A percentile compares a stretch with the other conserved stretches of the same genome.
Evolutionary conservation across 1,284 basidiomycete species (phyloP).

Genomic region (Malassezia equina): DNA sequence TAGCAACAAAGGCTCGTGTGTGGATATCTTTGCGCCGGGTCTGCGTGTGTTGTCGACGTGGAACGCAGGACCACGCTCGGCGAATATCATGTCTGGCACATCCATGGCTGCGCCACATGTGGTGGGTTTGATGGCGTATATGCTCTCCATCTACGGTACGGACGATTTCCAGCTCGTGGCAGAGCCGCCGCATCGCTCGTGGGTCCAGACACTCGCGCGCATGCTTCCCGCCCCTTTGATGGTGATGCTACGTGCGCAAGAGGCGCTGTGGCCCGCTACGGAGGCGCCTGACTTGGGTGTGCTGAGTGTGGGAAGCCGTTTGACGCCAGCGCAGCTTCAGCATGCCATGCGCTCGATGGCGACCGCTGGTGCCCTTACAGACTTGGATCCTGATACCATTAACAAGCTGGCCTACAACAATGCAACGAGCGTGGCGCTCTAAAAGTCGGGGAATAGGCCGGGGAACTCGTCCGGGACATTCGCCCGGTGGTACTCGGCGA

Average conservation of each 20-base stretch:
- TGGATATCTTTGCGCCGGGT: constrained; percentile 73
- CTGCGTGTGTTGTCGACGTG: constrained; percentile 58
- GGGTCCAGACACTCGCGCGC: constrained; percentile 14
- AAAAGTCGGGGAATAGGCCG: constrained; percentile 43
- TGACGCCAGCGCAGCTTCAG: constrained; percentile 61
- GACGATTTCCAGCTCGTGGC: constrained; percentile 25
- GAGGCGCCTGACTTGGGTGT: constrained; percentile 17
- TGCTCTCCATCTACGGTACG: constrained; percentile 57
- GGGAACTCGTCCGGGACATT: constrained; percentile 36
- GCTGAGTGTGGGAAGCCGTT: constrained; percentile 50
- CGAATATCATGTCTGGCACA: constrained; percentile 61
- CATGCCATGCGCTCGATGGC: constrained; percentile 60
- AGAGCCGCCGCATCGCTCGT: constrained; percentile 23
- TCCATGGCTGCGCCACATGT: constrained; percentile 57
- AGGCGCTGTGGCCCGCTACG: background rate
- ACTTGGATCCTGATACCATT: constrained; percentile 35
- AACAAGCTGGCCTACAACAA: constrained; percentile 47
- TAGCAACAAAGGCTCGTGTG: constrained; percentile 56
- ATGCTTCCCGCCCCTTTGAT: background rate
- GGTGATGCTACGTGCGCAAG: background rate
- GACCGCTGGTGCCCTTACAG: constrained; percentile 54
- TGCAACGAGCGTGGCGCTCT: constrained; percentile 24
- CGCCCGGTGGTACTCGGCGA: constrained; percentile 32
- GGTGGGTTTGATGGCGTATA: constrained; percentile 49
- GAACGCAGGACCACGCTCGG: constrained; percentile 51